phyloP scores from a whole-genome alignment of 306 rosid genomes.

The Psophocarpus tetragonolobus region DNA sequence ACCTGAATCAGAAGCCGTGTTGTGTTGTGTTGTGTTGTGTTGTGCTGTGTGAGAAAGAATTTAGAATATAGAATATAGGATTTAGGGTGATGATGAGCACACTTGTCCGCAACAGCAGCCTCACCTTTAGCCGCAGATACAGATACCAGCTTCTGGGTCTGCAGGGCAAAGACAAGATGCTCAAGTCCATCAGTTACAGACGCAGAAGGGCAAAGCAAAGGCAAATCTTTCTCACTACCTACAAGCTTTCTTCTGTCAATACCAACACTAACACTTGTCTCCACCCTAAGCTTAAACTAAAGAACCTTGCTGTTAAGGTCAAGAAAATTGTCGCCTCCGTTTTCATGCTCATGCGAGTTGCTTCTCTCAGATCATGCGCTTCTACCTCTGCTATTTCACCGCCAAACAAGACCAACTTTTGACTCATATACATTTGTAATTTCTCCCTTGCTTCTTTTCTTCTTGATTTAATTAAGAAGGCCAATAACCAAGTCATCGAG shows the following conservation, averaged over 20 bases:
- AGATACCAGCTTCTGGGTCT: constrained; percentile 50
- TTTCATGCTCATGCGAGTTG: constrained; percentile 40
- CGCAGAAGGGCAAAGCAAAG: constrained; percentile 60
- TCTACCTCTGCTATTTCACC: constrained; percentile 39
- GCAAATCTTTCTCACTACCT: constrained; percentile 57
- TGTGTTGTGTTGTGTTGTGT: not conserved
- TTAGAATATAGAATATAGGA: no score
- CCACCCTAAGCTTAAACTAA: constrained; percentile 41
- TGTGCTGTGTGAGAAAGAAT: not conserved
- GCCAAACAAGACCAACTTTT: constrained; percentile 18
- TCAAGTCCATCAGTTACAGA: constrained; percentile 49
- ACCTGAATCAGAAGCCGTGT: not conserved
- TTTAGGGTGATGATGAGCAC: constrained; percentile 42
- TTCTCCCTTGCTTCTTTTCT: not conserved
- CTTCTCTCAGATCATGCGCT: constrained; percentile 44
- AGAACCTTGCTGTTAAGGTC: constrained; percentile 51
- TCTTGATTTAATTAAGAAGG: not conserved
- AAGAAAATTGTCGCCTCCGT: constrained; percentile 47
- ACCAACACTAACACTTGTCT: no score
- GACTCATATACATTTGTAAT: not conserved
- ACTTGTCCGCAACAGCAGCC: constrained; percentile 48
- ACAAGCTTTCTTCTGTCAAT: constrained; percentile 48
- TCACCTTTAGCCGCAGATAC: constrained; percentile 47
- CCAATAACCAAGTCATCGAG: not conserved
- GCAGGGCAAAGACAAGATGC: constrained; percentile 12